Evolutionary conservation across 306 rosid genomes (phyloP).

Genomic region (Pyrus communis): DNA sequence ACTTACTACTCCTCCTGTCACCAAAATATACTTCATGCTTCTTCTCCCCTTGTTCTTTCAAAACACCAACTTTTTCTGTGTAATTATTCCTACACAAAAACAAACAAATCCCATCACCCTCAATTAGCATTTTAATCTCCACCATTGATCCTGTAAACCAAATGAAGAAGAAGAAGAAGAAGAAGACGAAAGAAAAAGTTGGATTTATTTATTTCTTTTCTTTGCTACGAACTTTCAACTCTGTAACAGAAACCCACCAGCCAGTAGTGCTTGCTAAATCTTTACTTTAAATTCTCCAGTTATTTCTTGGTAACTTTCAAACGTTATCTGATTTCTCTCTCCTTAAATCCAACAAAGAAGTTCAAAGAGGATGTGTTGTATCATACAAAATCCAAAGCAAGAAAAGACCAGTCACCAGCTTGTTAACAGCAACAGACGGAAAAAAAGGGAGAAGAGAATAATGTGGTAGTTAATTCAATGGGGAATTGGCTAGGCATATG

Average conservation of each 20-base stretch:
- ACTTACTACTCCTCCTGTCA: constrained; percentile 93
- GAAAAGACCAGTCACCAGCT: background rate
- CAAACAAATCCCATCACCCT: background rate
- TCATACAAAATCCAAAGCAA: background rate
- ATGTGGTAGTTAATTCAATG: constrained; percentile 1
- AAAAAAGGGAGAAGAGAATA: background rate
- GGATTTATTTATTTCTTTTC: background rate
- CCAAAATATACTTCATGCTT: constrained; percentile 73
- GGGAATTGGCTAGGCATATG: background rate
- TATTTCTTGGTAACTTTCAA: background rate
- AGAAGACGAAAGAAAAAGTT: background rate
- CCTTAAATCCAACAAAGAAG: constrained; percentile 11
- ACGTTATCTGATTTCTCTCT: constrained; percentile 9
- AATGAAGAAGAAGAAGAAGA: constrained; percentile 4
- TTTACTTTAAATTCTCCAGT: background rate
- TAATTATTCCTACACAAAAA: background rate
- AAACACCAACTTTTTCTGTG: background rate
- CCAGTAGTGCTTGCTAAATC: background rate
- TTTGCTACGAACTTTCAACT: background rate
- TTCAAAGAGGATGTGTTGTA: constrained; percentile 9
- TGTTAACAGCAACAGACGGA: background rate
- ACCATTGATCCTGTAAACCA: background rate
- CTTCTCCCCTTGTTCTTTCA: background rate
- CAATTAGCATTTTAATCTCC: background rate
- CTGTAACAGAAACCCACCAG: constrained; percentile 4